Evolutionary conservation across 2,329 filamentous ascomycete species (phyloP).

Genomic region (Fusarium brachygibbosum): DNA sequence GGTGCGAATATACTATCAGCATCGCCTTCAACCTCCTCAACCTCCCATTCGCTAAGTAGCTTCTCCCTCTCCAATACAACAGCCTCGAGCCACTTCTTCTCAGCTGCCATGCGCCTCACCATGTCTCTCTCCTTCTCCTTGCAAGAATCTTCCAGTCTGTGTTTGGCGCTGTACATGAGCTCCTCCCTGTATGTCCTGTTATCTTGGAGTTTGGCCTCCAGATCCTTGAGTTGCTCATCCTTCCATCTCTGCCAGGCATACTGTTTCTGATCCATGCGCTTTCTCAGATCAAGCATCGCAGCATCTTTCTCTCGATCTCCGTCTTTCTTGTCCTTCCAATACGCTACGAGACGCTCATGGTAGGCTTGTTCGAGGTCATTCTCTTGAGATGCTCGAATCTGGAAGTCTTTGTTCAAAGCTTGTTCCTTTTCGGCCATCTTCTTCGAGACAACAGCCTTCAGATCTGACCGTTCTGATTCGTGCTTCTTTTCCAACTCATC

Average conservation of each 20-base stretch:
- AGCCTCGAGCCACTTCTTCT: slow-evolving; percentile 62
- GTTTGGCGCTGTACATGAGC: slow-evolving; percentile 57
- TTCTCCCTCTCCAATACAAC: slow-evolving; percentile 60
- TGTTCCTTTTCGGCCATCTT: slow-evolving; percentile 54
- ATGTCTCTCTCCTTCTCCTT: slow-evolving; percentile 53
- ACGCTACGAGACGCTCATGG: slow-evolving; percentile 53
- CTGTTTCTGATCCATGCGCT: slow-evolving; percentile 59
- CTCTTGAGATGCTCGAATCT: slow-evolving; percentile 58
- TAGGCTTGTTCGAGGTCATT: slow-evolving; percentile 61
- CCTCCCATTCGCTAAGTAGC: slow-evolving; percentile 59
- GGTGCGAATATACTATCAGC: slow-evolving; percentile 52
- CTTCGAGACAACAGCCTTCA: slow-evolving; percentile 45
- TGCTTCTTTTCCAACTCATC: slow-evolving; percentile 54
- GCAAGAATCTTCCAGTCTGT: slow-evolving; percentile 49
- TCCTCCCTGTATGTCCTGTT: slow-evolving; percentile 58
- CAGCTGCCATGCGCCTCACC: slow-evolving; percentile 55
- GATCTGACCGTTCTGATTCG: slow-evolving; percentile 50
- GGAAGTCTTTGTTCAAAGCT: slow-evolving; percentile 58
- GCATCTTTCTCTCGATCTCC: slow-evolving; percentile 51
- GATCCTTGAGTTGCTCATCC: slow-evolving; percentile 56
- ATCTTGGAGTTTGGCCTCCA: slow-evolving; percentile 55
- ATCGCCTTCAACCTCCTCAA: slow-evolving; percentile 59
- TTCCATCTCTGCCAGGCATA: slow-evolving; percentile 59
- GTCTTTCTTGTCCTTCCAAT: slow-evolving; percentile 56
- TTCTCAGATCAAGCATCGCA: slow-evolving; percentile 54